Percentiles rank a stretch among this genome's conserved stretches.
These are phyloP conservation scores for Silene conica DNA, from an alignment of 148 eudicot genomes.

Conservation along the genomic window DNA sequence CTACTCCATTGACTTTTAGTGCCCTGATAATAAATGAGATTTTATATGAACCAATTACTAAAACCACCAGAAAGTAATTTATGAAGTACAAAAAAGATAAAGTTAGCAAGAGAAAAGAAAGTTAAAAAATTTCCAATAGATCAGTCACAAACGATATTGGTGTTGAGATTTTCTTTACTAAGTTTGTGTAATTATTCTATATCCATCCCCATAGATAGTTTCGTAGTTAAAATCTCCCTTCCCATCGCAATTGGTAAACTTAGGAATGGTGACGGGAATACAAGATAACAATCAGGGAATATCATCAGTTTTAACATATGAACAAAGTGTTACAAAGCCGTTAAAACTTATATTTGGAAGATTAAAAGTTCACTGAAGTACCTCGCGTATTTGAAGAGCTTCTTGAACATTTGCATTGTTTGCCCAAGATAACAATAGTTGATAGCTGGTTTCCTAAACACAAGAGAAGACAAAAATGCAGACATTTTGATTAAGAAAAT, in stretches of 20 bases:
- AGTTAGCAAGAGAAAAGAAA: background rate
- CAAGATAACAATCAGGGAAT: too few relatives aligned
- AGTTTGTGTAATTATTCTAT: too few relatives aligned
- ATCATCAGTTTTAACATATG: too few relatives aligned
- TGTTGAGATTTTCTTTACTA: too few relatives aligned
- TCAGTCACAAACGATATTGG: background rate
- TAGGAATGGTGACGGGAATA: too few relatives aligned
- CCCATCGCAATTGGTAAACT: too few relatives aligned
- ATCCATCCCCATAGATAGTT: too few relatives aligned
- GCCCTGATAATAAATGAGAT: conserved; percentile 25
- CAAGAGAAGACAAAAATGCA: background rate
- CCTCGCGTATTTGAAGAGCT: conserved; percentile 38
- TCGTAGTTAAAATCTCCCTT: too few relatives aligned
- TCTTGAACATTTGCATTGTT: conserved; percentile 29
- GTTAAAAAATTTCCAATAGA: background rate
- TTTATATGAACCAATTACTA: too few relatives aligned
- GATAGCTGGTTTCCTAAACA: conserved; percentile 25
- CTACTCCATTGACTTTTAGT: conserved; percentile 35
- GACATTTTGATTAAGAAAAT: too few relatives aligned
- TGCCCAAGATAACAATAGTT: conserved; percentile 27
- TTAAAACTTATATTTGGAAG: too few relatives aligned
- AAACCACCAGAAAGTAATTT: background rate
- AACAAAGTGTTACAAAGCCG: too few relatives aligned
- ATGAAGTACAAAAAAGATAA: background rate
- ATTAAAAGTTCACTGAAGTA: background rate